Base-by-base conservation (phyloP, 2,329 filamentous ascomycete genomes). In the Alternaria triticimaculans region DNA sequence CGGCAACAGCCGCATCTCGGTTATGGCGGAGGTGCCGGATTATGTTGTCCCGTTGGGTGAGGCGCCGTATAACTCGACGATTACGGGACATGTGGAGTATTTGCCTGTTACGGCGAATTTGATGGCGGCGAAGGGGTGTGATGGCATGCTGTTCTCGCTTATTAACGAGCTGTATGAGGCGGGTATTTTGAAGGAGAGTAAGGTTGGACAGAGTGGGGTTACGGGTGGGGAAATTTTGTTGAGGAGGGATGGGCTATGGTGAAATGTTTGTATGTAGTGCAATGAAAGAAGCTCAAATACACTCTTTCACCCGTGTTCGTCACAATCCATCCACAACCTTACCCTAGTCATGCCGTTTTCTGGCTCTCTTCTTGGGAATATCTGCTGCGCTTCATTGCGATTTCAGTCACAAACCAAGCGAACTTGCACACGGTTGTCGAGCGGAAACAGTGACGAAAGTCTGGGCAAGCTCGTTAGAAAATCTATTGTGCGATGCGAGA, bases 71-170 rank as follows among this genome's bases (percentile, higher is more conserved):
- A 78, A 80, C 50, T 84, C 81, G 8, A 83, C 79, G 4, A 80
- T 86, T n/a, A 86, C 85, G 0, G 65, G 79, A 0, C 81, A 85
- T 59, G 78, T 78, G 1, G 85, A 87, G 72, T 81, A 82, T 49
- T 72, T 89, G 33, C 88, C 88, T 0, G 87, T 90, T 0, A 84
- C 86, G 1, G 83, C 89, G 0, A 82, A 87, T 64, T 78, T 90
- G 20, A 78, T 90, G 77, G 87, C 83, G 0, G 85, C 87, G 1
- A 85, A 84, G 66, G 87, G 88, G 0, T 90, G 88, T 65, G 88
- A 90, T 76, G 85, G 86, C 0, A 81, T 89, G 79, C 69, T 90
- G 25, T 86, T 85, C 45, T 82, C 81, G 46, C 73, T 90, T 54
- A 85, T 87, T 3, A 78, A 83, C 54, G 85, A 87, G 45, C 64